Conservation (phyloP, 768 basidiomycete species). For the Lactifluus pinguis region DNA sequence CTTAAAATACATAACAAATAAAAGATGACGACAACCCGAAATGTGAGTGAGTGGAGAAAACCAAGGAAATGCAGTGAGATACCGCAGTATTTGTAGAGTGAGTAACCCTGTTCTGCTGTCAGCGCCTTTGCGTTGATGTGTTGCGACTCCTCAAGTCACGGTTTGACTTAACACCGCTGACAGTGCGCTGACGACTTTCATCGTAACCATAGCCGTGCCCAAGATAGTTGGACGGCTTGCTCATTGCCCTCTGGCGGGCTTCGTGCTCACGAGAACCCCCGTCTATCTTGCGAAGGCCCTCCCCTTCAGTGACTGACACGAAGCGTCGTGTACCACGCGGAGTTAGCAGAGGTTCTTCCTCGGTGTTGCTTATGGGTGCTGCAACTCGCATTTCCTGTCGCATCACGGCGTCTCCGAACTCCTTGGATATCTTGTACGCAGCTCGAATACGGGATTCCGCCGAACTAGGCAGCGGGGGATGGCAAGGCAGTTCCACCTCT, state of each 20-base stretch:
- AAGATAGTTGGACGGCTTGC: neutral
- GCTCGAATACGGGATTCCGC: constrained; percentile 8
- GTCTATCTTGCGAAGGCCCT: neutral
- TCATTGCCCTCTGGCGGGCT: neutral
- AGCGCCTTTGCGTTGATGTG: neutral
- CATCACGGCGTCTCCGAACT: constrained; percentile 6
- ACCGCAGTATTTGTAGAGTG: neutral
- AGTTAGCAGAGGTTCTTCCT: neutral
- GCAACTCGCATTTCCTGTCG: constrained; percentile 5
- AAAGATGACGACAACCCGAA: neutral
- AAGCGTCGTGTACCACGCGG: neutral
- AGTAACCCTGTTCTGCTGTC: neutral
- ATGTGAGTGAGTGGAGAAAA: neutral
- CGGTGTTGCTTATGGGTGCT: neutral
- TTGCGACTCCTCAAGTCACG: neutral
- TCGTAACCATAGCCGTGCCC: neutral
- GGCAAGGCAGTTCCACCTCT: neutral
- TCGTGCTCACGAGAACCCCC: neutral
- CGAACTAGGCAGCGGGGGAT: neutral
- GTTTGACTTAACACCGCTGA: neutral
- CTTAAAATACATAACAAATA: constrained; percentile 2
- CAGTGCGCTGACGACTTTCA: neutral
- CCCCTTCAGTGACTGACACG: neutral
- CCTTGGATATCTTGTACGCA: constrained; percentile 5
- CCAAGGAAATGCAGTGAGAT: neutral